Evolutionary conservation across 805 yeast genomes (phyloP).

Genomic region (Jamesozyma spencerorum): DNA sequence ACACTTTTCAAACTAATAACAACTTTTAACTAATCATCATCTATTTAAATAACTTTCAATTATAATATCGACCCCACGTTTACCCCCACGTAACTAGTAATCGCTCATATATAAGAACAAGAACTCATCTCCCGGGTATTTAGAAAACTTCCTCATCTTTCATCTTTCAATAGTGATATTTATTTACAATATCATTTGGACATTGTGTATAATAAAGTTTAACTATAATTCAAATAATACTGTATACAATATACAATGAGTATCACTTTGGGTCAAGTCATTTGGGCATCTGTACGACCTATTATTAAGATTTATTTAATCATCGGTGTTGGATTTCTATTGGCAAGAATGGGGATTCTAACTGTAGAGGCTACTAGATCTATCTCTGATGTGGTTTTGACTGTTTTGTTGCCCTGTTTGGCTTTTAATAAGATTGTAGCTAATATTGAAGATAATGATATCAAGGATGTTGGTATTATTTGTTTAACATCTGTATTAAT

Average conservation of each 20-base stretch:
- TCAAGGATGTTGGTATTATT: slow-evolving; percentile 60
- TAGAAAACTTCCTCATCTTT: too few relatives aligned
- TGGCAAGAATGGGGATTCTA: slow-evolving; percentile 51
- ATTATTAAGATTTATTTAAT: slow-evolving; percentile 67
- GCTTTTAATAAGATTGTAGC: slow-evolving; percentile 54
- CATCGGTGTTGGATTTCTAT: slow-evolving; percentile 52
- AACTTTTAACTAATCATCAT: too few relatives aligned
- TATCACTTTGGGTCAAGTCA: slow-evolving; percentile 25
- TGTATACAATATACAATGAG: slow-evolving; percentile 6
- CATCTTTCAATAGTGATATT: too few relatives aligned
- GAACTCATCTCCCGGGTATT: too few relatives aligned
- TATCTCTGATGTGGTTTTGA: slow-evolving; percentile 53
- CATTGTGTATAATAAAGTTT: too few relatives aligned
- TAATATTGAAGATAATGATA: slow-evolving; percentile 53
- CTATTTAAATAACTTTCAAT: too few relatives aligned
- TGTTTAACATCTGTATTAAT: slow-evolving; percentile 43
- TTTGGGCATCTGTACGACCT: slow-evolving; percentile 57
- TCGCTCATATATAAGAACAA: too few relatives aligned
- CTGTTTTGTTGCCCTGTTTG: slow-evolving; percentile 57
- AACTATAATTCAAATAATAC: too few relatives aligned
- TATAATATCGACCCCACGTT: too few relatives aligned
- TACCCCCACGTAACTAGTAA: too few relatives aligned
- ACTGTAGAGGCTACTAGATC: slow-evolving; percentile 55
- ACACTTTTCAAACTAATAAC: too few relatives aligned
- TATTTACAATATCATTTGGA: too few relatives aligned